These are phyloP conservation scores for Fusarium multiceps DNA, from an alignment of 2,329 filamentous ascomycete species.

Conservation along the genomic window DNA sequence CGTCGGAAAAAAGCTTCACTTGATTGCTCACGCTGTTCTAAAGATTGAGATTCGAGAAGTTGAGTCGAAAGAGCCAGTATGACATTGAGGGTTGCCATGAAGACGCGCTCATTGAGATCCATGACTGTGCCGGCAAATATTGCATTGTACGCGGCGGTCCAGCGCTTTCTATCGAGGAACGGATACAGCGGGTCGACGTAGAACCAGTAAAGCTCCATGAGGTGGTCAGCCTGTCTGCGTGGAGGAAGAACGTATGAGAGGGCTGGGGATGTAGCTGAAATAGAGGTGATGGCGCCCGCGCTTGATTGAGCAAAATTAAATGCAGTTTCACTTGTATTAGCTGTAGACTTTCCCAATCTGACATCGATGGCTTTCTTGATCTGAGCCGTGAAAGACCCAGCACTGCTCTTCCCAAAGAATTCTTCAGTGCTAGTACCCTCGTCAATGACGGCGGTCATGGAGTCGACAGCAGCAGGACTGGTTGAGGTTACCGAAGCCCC, in stretches of 20 bases:
- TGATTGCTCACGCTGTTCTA: slow-evolving; percentile 54
- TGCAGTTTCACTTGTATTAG: background rate
- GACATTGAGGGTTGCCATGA: slow-evolving; percentile 59
- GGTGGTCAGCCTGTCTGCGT: slow-evolving; percentile 56
- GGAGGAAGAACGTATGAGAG: slow-evolving; percentile 57
- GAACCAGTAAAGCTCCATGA: slow-evolving; percentile 60
- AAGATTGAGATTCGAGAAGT: slow-evolving; percentile 54
- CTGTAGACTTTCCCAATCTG: slow-evolving; percentile 35
- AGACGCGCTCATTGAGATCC: slow-evolving; percentile 54
- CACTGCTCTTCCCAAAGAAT: slow-evolving; percentile 60
- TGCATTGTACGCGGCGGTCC: slow-evolving; percentile 54
- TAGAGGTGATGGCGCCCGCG: background rate
- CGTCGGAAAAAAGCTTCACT: slow-evolving; percentile 57
- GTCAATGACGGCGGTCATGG: slow-evolving; percentile 59
- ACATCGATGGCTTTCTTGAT: slow-evolving; percentile 58
- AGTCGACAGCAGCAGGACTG: slow-evolving; percentile 53
- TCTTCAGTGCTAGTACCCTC: slow-evolving; percentile 55
- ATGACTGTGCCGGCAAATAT: slow-evolving; percentile 54
- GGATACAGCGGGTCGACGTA: slow-evolving; percentile 60
- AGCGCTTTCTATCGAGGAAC: slow-evolving; percentile 53
- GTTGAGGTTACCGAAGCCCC: slow-evolving; percentile 32
- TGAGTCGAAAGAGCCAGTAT: slow-evolving; percentile 60
- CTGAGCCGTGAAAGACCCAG: slow-evolving; percentile 59
- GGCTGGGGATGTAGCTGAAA: slow-evolving; percentile 36
- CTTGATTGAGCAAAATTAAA: background rate